A percentile compares a stretch with the other conserved stretches of the same genome.
Conservation (phyloP, 352 stramenopile genomes). For the Pythium rishiriense region DNA sequence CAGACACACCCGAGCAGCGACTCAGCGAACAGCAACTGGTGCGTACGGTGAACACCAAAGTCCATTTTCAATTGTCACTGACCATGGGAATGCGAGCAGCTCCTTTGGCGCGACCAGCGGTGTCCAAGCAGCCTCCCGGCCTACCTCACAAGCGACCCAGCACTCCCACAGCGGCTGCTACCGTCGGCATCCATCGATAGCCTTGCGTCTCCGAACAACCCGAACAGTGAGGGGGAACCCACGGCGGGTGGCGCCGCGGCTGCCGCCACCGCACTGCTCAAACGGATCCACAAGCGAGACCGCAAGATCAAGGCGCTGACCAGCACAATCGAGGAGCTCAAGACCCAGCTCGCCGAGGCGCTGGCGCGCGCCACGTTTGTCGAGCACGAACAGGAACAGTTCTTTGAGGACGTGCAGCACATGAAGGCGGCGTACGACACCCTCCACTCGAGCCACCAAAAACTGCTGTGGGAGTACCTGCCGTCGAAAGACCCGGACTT, state of each 20-base stretch:
- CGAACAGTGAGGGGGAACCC: neutral
- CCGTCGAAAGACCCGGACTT: slow-evolving; percentile 53
- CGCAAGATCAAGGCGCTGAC: slow-evolving; percentile 55
- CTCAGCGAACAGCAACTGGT: slow-evolving; percentile 9
- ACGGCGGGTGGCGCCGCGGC: neutral
- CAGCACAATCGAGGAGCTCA: slow-evolving; percentile 41
- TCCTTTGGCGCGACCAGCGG: slow-evolving; percentile 12
- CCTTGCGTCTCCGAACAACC: slow-evolving; percentile 1
- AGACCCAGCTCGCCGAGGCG: slow-evolving; percentile 41
- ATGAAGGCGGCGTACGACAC: slow-evolving; percentile 79
- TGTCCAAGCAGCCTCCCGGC: neutral
- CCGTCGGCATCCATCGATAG: neutral
- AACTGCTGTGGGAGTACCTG: slow-evolving; percentile 81
- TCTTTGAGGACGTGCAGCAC: slow-evolving; percentile 72
- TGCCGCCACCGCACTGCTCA: slow-evolving; percentile 4
- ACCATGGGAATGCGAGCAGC: neutral
- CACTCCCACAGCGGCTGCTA: neutral
- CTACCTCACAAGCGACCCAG: neutral
- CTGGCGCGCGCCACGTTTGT: slow-evolving; percentile 69
- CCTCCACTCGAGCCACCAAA: slow-evolving; percentile 54
- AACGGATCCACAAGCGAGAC: slow-evolving; percentile 40
- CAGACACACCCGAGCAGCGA: neutral
- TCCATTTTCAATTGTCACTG: neutral
- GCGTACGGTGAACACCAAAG: neutral
- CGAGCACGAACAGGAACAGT: slow-evolving; percentile 85